phyloP scores from a whole-genome alignment of 2,329 filamentous ascomycete species.

The Pseudocercospora cruenta region DNA sequence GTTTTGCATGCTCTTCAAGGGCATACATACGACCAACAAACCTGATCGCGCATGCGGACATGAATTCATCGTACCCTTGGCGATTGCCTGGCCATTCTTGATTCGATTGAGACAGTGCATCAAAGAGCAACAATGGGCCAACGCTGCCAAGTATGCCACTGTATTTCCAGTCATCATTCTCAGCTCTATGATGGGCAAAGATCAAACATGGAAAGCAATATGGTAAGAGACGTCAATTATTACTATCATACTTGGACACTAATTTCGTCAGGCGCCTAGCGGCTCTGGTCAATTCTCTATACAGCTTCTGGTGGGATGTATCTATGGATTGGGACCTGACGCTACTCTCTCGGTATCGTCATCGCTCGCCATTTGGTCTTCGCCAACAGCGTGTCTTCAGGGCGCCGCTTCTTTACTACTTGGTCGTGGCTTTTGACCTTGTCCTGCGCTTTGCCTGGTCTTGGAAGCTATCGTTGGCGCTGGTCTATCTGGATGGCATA shows the following conservation, averaged over 20 bases:
- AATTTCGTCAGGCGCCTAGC: conserved; percentile 31
- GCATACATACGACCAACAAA: conserved; percentile 73
- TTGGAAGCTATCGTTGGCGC: conserved; percentile 78
- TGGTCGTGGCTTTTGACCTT: conserved; percentile 76
- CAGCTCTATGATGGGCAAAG: conserved; percentile 28
- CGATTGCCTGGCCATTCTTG: conserved; percentile 79
- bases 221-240: conserved; percentile 21
- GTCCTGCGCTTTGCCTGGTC: conserved; percentile 88
- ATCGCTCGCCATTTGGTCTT: conserved; percentile 74
- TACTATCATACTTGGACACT: conserved; percentile 2
- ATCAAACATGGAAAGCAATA: conserved; percentile 23
- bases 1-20: conserved; percentile 79
- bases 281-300: conserved; percentile 75
- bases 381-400: conserved; percentile 75
- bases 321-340: conserved; percentile 95
- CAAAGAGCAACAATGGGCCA: conserved; percentile 82
- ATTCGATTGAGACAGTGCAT: conserved; percentile 92
- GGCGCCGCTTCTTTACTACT: conserved; percentile 76
- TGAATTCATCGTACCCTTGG: conserved; percentile 75
- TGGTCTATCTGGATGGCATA: conserved; percentile 82
- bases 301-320: conserved; percentile 99
- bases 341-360: conserved; percentile 67
- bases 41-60: conserved; percentile 85
- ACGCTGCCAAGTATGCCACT: conserved; percentile 91
- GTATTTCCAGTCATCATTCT: conserved; percentile 90